Conservation (phyloP, 2,329 filamentous ascomycete species). For the Aureobasidium lini region DNA sequence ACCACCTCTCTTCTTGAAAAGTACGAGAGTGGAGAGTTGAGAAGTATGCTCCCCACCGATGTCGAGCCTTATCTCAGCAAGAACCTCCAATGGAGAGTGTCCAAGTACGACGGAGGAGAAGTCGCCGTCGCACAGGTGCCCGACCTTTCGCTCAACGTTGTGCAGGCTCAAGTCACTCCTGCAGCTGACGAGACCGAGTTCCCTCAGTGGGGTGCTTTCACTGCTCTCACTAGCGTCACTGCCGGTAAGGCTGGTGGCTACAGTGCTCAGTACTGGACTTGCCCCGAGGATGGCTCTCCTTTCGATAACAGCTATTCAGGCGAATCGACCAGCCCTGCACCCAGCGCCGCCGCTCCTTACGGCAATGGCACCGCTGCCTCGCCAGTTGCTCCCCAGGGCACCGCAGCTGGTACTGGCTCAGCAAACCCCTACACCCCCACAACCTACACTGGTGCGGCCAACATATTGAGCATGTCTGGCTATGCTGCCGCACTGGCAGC, state of each 20-base stretch:
- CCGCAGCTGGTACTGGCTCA: background rate
- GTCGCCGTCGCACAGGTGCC: constrained; percentile 28
- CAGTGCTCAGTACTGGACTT: constrained; percentile 13
- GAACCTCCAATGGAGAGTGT: constrained; percentile 30
- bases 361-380: background rate
- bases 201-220: constrained; percentile 30
- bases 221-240: constrained; percentile 22
- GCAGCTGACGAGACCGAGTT: constrained; percentile 29
- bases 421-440: background rate
- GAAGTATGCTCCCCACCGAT: constrained; percentile 20
- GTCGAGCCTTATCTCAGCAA: constrained; percentile 26
- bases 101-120: constrained; percentile 28
- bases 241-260: constrained; percentile 20
- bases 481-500: background rate
- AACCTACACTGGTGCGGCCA: constrained; percentile 3
- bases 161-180: constrained; percentile 32
- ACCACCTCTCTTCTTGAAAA: constrained; percentile 35
- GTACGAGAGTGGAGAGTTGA: constrained; percentile 27
- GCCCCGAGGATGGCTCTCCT: background rate
- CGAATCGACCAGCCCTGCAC: background rate
- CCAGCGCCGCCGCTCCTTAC: background rate
- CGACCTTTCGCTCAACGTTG: constrained; percentile 34
- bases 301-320: background rate
- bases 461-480: background rate
- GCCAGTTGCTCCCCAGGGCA: background rate